These are phyloP conservation scores for Hanseniaspora meyeri DNA, from an alignment of 805 yeast species.

Conservation along the genomic window DNA sequence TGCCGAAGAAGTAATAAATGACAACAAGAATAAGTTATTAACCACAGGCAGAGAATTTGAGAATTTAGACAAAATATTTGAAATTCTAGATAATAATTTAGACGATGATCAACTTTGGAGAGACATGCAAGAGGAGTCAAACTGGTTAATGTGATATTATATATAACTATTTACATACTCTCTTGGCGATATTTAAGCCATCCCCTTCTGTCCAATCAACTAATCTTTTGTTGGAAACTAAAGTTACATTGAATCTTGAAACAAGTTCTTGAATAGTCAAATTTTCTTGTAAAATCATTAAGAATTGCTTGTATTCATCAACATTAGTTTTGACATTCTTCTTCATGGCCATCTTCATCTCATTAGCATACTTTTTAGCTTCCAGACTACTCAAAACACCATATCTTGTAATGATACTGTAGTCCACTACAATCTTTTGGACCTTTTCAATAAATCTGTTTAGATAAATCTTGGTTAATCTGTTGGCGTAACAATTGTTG, in stretches of 20 bases:
- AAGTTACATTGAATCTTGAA: conserved; percentile 22
- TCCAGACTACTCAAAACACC: conserved; percentile 36
- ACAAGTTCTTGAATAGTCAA: conserved; percentile 27
- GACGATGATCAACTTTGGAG: conserved; percentile 49
- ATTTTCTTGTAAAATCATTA: conserved; percentile 37
- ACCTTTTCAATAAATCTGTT: conserved; percentile 35
- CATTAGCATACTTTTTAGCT: conserved; percentile 17
- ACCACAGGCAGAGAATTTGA: conserved; percentile 26
- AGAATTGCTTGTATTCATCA: conserved; percentile 19
- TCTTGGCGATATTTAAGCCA: conserved; percentile 34
- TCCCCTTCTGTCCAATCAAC: conserved; percentile 52
- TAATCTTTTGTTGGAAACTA: conserved; percentile 41
- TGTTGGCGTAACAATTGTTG: conserved; percentile 38
- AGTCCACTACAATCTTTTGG: conserved; percentile 30
- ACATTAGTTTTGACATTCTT: conserved; percentile 13
- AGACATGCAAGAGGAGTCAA: conserved; percentile 64
- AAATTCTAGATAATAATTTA: conserved; percentile 25
- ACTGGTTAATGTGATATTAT: conserved; percentile 41
- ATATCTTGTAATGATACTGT: conserved; percentile 50
- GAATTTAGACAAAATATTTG: conserved; percentile 27
- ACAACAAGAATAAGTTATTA: conserved; percentile 24
- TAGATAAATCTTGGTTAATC: conserved; percentile 32
- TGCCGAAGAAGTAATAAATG: conserved; percentile 19
- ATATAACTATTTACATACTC: conserved; percentile 23
- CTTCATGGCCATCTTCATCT: conserved; percentile 15